Evolutionary conservation across 345 rosid genomes (phyloP), one percentile per base, ranked within the genome.

Genomic region (Acer negundo): DNA sequence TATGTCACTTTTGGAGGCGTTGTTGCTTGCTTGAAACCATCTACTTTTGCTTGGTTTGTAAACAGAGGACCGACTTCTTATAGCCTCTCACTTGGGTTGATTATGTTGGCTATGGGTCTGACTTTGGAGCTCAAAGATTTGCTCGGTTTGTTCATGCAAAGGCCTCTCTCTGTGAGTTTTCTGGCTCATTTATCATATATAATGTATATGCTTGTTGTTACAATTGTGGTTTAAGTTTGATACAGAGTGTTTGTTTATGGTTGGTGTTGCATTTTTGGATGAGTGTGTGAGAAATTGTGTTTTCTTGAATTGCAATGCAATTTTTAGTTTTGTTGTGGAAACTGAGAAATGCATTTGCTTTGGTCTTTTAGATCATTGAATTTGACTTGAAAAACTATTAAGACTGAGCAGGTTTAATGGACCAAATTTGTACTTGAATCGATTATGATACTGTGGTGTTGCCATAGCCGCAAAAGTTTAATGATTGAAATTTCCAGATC

Each of bases 21-120:
- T 61, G 75, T 85, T 79, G 93, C 91, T 65, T 91, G 95, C 84
- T 69, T 82, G n/a, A 86, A 88, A 58, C 93, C 95, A 2, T 84
- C 91, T 26, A 44, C 87, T 75, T 91, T 86, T 79, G 77, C 82
- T 31, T 91, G 92, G 93, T 88, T 91, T 70, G 89, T 80, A 64
- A 58, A 82, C 76, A 70, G 76, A 72, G 87, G 86, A 3, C 91
- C 95, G 2, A 19, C 75, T 73, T 86, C 93, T 10, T 91, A 86
- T 75, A 88, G 89, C 82, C 68, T 89, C 47, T 74, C 89, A 0
- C 91, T 89, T 63, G 92, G 88, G 62, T 63, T 89, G 20, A 87
- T 91, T 53, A 91, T 89, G 95, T 67, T 89, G 83, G 82, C 93
- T 0, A 91, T 91, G 93, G 93, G 93, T 47, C 84, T 91, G 66